A percentile compares a stretch with the other conserved stretches of the same genome.
phyloP scores from a whole-genome alignment of 768 basidiomycete genomes.

The Gymnopilus dilepis region DNA sequence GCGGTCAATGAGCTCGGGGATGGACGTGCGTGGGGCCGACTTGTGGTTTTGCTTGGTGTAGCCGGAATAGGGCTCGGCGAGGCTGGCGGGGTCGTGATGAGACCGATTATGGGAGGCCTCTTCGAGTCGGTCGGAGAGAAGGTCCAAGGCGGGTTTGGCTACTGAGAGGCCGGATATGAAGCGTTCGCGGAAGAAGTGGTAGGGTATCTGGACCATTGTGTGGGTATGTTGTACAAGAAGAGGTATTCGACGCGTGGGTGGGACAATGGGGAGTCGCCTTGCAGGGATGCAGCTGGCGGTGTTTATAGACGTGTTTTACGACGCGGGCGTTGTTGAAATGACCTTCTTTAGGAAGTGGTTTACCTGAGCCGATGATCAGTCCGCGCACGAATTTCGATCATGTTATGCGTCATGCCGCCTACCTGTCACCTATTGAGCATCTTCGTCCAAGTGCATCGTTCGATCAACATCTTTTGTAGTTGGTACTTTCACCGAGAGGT shows the following conservation, averaged over 20 bases:
- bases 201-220: constrained; percentile 8
- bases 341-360: neutral
- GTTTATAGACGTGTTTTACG: neutral
- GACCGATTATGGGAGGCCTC: neutral
- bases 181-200: constrained; percentile 7
- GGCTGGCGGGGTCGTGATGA: neutral
- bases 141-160: constrained; percentile 12
- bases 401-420: neutral
- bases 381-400: neutral
- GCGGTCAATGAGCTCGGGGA: constrained; percentile 11
- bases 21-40: neutral
- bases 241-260: neutral
- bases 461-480: too few relatives aligned
- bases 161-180: constrained; percentile 8
- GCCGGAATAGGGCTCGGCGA: neutral
- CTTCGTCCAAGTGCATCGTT: neutral
- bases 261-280: neutral
- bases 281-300: neutral
- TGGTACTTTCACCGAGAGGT: too few relatives aligned
- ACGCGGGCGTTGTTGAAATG: neutral
- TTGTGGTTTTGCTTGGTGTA: neutral
- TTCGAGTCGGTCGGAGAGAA: constrained; percentile 14
- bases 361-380: constrained; percentile 1
- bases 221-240: neutral
- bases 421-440: neutral